A percentile compares a stretch with the other conserved stretches of the same genome.
Conservation (phyloP, 2,329 filamentous ascomycete species). For the Fusarium sp. region DNA sequence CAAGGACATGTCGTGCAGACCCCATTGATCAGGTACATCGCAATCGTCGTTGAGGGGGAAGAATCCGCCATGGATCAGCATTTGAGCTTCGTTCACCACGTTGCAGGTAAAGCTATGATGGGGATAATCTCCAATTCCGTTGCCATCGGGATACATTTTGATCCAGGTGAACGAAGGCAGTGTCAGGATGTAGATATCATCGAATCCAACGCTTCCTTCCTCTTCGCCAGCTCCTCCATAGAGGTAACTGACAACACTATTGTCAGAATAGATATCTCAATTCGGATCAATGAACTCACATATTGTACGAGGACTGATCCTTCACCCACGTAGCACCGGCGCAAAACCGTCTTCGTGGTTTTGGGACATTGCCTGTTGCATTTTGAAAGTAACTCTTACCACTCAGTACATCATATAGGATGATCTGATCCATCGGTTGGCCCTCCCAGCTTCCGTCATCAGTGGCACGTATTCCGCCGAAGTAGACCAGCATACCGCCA, state of each 20-base stretch:
- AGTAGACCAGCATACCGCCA: constrained; percentile 70
- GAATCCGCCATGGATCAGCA: constrained; percentile 72
- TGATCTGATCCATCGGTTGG: constrained; percentile 64
- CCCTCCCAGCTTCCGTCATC: constrained; percentile 62
- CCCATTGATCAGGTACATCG: constrained; percentile 65
- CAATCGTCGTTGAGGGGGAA: constrained; percentile 65
- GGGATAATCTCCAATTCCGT: constrained; percentile 57
- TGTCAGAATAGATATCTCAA: neutral
- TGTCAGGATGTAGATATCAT: constrained; percentile 72
- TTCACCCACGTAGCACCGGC: constrained; percentile 70
- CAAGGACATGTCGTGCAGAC: constrained; percentile 69
- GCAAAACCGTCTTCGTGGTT: constrained; percentile 69
- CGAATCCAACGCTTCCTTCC: constrained; percentile 63
- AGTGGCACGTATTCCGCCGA: constrained; percentile 69
- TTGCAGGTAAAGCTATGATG: constrained; percentile 71
- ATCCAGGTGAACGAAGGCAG: constrained; percentile 74
- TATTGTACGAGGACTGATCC: constrained; percentile 74
- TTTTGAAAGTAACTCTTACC: constrained; percentile 71
- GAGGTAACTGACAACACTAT: constrained; percentile 62
- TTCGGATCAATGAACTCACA: constrained; percentile 59
- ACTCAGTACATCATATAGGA: constrained; percentile 71
- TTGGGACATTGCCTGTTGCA: constrained; percentile 66
- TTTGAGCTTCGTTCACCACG: constrained; percentile 66
- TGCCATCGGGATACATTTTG: constrained; percentile 62
- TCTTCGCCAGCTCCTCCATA: constrained; percentile 70